These are phyloP conservation scores for Saururus chinensis DNA, from an alignment of 164 flowering plant species.

Conservation along the genomic window DNA sequence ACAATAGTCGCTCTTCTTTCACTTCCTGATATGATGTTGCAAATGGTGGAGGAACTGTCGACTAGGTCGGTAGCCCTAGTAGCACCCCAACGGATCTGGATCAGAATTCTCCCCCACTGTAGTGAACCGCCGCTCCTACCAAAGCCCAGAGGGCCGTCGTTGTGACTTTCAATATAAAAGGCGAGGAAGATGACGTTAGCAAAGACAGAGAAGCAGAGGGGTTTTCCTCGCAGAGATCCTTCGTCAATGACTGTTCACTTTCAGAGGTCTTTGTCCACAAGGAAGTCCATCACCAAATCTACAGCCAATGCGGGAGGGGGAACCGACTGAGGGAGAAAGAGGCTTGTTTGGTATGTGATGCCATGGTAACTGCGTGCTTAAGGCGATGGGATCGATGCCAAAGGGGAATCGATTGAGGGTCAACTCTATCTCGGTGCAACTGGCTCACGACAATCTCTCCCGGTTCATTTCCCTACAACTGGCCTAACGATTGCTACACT, in stretches of 20 bases:
- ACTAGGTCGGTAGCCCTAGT: not conserved
- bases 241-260: constrained; percentile 1
- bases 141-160: constrained; percentile 8
- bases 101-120: not conserved
- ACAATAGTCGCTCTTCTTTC: not conserved
- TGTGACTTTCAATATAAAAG: constrained; percentile 20
- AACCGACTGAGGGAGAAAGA: constrained; percentile 32
- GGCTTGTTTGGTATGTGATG: constrained; percentile 41
- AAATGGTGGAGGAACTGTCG: not conserved
- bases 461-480: no score
- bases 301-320: no score
- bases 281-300: no score
- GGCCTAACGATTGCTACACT: no score
- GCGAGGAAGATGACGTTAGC: not conserved
- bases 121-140: no score
- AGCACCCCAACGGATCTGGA: not conserved
- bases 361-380: constrained; percentile 37
- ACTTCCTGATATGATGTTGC: not conserved
- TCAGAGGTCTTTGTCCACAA: no score
- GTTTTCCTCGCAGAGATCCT: constrained; percentile 11
- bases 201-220: constrained; percentile 13
- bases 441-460: no score
- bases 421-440: no score
- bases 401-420: no score
- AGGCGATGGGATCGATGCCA: constrained; percentile 66